Conservation (phyloP, 2,329 filamentous ascomycete species). For the Plenodomus tracheiphilus region DNA sequence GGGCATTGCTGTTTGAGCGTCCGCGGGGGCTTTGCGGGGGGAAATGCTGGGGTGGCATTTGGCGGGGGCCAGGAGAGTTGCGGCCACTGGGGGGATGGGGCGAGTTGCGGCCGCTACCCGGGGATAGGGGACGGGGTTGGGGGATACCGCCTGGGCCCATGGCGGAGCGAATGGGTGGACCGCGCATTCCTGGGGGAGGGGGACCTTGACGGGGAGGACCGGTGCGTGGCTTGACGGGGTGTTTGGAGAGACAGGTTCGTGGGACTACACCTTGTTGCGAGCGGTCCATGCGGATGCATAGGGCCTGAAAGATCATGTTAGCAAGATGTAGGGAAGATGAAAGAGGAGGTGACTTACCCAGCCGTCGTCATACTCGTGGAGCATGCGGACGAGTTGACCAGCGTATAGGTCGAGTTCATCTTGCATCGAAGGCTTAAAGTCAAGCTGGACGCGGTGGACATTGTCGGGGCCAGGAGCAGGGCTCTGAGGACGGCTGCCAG, state of each 20-base stretch:
- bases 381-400: conserved; percentile 82
- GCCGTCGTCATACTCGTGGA: conserved; percentile 97
- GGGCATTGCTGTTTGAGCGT: conserved; percentile 45
- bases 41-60: conserved; percentile 27
- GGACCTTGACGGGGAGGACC: conserved; percentile 58
- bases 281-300: conserved; percentile 87
- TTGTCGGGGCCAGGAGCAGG: conserved; percentile 57
- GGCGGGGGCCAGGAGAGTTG: conserved; percentile 41
- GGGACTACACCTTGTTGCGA: conserved; percentile 92
- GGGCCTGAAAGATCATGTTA: conserved; percentile 61
- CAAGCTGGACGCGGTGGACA: conserved; percentile 90
- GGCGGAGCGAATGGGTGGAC: conserved; percentile 33
- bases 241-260: conserved; percentile 87
- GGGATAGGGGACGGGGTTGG: conserved; percentile 48
- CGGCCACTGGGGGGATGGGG: conserved; percentile 48
- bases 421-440: conserved; percentile 89
- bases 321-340: conserved; percentile 1
- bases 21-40: conserved; percentile 27
- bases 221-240: conserved; percentile 83
- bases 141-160: conserved; percentile 38
- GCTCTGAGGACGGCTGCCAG: conserved; percentile 65
- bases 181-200: conserved; percentile 44
- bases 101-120: conserved; percentile 52
- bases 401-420: conserved; percentile 83
- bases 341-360: conserved; percentile 69